Evolutionary conservation across 257 asterid genomes (phyloP).

Genomic region (Linaria vulgaris): DNA sequence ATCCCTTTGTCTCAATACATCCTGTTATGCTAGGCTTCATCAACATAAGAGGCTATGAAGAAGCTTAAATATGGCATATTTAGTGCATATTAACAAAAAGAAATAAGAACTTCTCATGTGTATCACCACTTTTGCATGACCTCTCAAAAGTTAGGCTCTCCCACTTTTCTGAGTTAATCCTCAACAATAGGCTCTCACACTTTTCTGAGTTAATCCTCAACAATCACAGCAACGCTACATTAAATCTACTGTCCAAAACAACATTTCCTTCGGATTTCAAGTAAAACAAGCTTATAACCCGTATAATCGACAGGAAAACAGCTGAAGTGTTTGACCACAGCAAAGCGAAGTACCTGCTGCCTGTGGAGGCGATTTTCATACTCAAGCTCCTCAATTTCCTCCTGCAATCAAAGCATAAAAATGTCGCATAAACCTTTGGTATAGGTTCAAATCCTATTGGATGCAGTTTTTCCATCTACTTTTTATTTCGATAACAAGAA

Average conservation of each 20-base stretch:
- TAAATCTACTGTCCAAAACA: neutral
- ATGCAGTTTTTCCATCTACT: no score
- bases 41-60: neutral
- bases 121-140: neutral
- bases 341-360: conserved; percentile 68
- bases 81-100: neutral
- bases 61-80: neutral
- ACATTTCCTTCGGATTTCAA: conserved; percentile 8
- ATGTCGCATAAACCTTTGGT: no score
- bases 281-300: neutral
- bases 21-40: neutral
- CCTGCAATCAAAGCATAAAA: conserved; percentile 51
- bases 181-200: no score
- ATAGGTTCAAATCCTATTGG: no score
- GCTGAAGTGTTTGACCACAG: conserved; percentile 22
- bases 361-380: conserved; percentile 94
- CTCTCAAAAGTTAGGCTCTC: no score
- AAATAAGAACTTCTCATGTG: neutral
- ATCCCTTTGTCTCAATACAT: neutral
- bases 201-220: neutral
- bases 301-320: conserved; percentile 10
- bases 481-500: no score
- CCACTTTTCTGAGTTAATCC: no score
- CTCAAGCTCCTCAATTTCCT: conserved; percentile 98
- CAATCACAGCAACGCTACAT: neutral